Base-by-base conservation (phyloP, 768 basidiomycete genomes). In the Lactarius sp. region DNA sequence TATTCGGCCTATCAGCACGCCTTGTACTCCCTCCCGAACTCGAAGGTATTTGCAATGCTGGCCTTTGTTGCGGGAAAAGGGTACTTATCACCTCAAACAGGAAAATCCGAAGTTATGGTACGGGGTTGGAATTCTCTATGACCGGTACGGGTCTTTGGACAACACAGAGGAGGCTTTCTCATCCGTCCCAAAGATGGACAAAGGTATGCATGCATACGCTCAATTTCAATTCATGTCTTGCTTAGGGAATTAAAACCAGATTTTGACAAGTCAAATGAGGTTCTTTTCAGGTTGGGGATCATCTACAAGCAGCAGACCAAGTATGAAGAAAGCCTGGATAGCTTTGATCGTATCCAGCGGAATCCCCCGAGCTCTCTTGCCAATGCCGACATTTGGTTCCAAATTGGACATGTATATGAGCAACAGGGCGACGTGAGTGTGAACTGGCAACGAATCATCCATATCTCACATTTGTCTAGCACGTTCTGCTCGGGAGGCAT, bases 101-200 rank as follows among this genome's bases (percentile, higher is more conserved):
- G 87, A 98, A 83, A 97, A 99, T 75, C 95, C 96, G 5, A 98
- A 98, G 73, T 81, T 99, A 9, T 99, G 97, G 97, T 99, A 98
- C 73, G 97, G 97, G 41, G 98, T 99, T 72, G 97, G 97, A 39
- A 98, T 98, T 61, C 85, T 98, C 39, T 98, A 99, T 71, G 97
- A 99, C 79, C 88, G 97, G 36, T 99, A 98, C 70, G 97, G 97
- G 16, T 95, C 93, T 58, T 81, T 99, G 73, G 96, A 99, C 76
- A 97, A 98, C 70, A 96, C 97, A 68, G 97, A 99, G 76, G 97
- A 98, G 73, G 97, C 97, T 0, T 99, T 99, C 70, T 87, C 93
- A 0, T 94, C 92, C 13, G 96, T 98, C 31, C 84, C 98, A 47
- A 82, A 89, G 67, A 98, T 98, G 94, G 95, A 98, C 77, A 91